Evolutionary conservation across 768 basidiomycete genomes (phyloP), one percentile per base, ranked within the genome.

Genomic region (Auriscalpium vulgare): DNA sequence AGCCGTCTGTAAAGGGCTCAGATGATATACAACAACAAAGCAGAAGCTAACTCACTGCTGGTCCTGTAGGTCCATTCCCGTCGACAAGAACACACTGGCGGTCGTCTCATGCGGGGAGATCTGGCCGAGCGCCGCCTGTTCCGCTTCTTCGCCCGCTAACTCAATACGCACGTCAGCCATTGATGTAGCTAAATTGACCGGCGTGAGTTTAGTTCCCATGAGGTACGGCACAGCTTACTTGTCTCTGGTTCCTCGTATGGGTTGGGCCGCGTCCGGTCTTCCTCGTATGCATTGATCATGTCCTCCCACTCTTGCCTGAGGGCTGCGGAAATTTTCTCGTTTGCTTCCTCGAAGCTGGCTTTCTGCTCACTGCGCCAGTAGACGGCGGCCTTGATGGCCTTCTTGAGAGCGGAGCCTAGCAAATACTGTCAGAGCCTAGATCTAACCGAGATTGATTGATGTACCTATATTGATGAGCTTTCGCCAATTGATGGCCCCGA

Each of bases 401-500:
- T 13, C 10, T 11, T 6, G 21, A 34, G 13, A 3, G n/a, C n/a
- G 10, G 10, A 11, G 47, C 47, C 21, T 10, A 35, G 2, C 3
- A 5, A 29, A 29, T 29, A 29, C 23, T 29, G 23, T 29, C 23
- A 29, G 23, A 29, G n/a, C 23, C 23, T 29, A 29, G 23, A 29
- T 29, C 23, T 29, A 29, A 29, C 23, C 23, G 23, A 2, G 23
- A 2, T 5, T 5, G 23, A 29, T 29, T 29, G 23, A 47, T 45
- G 16, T 44, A 55, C 56, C 23, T 13, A 62, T 50, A 5, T 21
- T 29, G 3, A n/a, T 34, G 6, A 55, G 21, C 35, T 62, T 64
- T n/a, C 49, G 16, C 44, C 54, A 59, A 40, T 62, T 62, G 56
- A 50, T 56, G 35, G 14, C 54, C 23, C 56, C 53, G 34, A 52